Evolutionary conservation across 2,329 filamentous ascomycete genomes (phyloP).

Genomic region (Pyrenochaeta sp.): DNA sequence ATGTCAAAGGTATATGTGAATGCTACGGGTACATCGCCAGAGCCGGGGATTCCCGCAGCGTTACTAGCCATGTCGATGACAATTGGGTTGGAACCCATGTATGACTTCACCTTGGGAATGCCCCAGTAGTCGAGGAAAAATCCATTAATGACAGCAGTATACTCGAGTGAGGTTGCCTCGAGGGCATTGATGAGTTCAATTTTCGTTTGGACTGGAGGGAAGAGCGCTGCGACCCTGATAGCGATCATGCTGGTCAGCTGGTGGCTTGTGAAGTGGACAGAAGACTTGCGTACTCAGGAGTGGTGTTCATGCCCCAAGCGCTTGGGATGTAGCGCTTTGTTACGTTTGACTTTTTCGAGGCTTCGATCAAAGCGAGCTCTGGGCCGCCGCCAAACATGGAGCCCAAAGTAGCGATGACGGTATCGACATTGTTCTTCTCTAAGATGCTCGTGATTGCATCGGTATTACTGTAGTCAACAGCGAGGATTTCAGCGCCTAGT

Average conservation of each 20-base stretch:
- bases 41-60: conserved; percentile 19
- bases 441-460: conserved; percentile 9
- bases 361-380: conserved; percentile 19
- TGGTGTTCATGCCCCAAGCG: conserved; percentile 17
- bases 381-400: neutral
- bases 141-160: conserved; percentile 13
- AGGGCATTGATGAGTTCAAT: conserved; percentile 3
- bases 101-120: conserved; percentile 10
- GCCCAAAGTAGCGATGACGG: conserved; percentile 17
- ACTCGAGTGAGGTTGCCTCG: conserved; percentile 6
- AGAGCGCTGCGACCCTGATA: conserved; percentile 4
- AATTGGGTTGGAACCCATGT: conserved; percentile 3
- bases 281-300: conserved; percentile 14
- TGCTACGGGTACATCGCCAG: conserved; percentile 13
- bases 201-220: conserved; percentile 1
- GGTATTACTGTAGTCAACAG: conserved; percentile 13
- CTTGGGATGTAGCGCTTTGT: conserved; percentile 28
- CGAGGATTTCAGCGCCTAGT: conserved; percentile 7
- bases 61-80: conserved; percentile 17
- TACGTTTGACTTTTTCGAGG: conserved; percentile 6
- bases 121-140: conserved; percentile 19
- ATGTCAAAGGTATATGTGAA: conserved; percentile 24
- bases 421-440: conserved; percentile 13
- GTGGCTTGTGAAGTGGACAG: neutral
- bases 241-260: neutral